Evolutionary conservation across 805 yeast species (phyloP).

Genomic region (Candida sanyiensis): DNA sequence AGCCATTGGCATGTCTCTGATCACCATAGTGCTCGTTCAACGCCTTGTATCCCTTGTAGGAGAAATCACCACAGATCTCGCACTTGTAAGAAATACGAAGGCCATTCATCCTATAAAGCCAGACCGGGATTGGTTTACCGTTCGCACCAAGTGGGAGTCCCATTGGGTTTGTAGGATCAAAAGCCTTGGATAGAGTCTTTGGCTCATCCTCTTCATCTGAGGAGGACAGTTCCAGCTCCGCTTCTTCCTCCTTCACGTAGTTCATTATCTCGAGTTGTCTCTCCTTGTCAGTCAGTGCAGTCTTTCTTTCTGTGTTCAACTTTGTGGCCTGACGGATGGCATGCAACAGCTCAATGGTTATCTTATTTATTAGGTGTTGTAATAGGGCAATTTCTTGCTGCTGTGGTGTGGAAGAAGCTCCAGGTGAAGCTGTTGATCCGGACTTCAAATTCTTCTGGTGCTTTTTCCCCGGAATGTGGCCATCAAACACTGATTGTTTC

Average conservation of each 20-base stretch:
- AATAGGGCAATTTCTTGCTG: slow-evolving; percentile 30
- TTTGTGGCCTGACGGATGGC: slow-evolving; percentile 42
- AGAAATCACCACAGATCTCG: slow-evolving; percentile 78
- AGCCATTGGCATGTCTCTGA: slow-evolving; percentile 64
- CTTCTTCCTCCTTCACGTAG: slow-evolving; percentile 12
- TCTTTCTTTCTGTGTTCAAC: slow-evolving; percentile 56
- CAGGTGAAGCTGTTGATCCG: not conserved
- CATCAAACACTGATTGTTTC: slow-evolving; percentile 56
- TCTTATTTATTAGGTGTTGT: slow-evolving; percentile 14
- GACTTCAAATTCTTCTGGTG: slow-evolving; percentile 49
- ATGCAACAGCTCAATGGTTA: slow-evolving; percentile 31
- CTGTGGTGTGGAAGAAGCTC: not conserved
- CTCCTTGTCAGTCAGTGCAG: slow-evolving; percentile 58
- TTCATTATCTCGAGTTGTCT: slow-evolving; percentile 29
- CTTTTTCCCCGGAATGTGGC: slow-evolving; percentile 70
- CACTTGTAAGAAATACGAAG: slow-evolving; percentile 66
- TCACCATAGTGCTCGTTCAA: slow-evolving; percentile 76
- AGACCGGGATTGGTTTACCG: slow-evolving; percentile 87
- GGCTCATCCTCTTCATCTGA: slow-evolving; percentile 26
- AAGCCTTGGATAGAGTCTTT: slow-evolving; percentile 16
- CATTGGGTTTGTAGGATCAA: slow-evolving; percentile 36
- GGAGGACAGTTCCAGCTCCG: slow-evolving; percentile 16
- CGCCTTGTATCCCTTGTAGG: slow-evolving; percentile 65
- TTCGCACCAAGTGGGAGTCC: slow-evolving; percentile 79
- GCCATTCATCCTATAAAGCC: slow-evolving; percentile 91